Base-by-base conservation (phyloP, 2,329 filamentous ascomycete species). In the Ophiosphaerella narmari region DNA sequence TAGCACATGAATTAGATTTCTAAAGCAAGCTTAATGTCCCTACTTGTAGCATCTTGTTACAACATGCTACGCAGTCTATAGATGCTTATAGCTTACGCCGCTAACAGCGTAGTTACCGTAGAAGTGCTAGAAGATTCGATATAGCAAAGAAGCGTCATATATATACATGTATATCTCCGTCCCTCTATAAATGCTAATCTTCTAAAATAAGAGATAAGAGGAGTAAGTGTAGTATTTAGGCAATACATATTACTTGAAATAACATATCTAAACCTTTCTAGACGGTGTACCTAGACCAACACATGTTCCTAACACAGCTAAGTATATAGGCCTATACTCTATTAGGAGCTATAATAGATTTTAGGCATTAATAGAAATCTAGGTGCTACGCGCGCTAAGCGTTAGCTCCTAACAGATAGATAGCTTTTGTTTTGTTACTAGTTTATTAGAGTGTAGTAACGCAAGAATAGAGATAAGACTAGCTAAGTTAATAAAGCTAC, bases 151-250 rank as follows among this genome's bases (percentile, higher is more conserved):
- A 29, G 12, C 29, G 13, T 29, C 23, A 31, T 41, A 41, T 41
- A 41, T 41, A 41, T 41, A 26, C n/a, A 41, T 26, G 23, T 41
- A 26, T 23, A 41, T 41, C 23, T 31, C 39, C 39, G 39, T 41
- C 39, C 39, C 39, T 41, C 21, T 41, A 41, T n/a, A n/a, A 31
- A 23, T 41, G n/a, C 39, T 12, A 26, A 41, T 41, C 23, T 41
- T 29, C 16, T 14, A 31, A 41, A n/a, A n/a, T n/a, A n/a, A n/a
- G n/a, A n/a, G n/a, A 29, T 5, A 29, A 29, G 26, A 29, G 26
- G 18, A 4, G 18, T 18, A 18, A 18, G 18, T 18, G 4, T 18
- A 18, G 18, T 4, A 18, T 18, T 18, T 18, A 18, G 18, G 18
- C 13, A 35, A 35, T 7, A 35, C 6, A 35, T 9, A 16, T 35